phyloP scores from a whole-genome alignment of 164 flowering plant species.

The Aristolochia fimbriata region DNA sequence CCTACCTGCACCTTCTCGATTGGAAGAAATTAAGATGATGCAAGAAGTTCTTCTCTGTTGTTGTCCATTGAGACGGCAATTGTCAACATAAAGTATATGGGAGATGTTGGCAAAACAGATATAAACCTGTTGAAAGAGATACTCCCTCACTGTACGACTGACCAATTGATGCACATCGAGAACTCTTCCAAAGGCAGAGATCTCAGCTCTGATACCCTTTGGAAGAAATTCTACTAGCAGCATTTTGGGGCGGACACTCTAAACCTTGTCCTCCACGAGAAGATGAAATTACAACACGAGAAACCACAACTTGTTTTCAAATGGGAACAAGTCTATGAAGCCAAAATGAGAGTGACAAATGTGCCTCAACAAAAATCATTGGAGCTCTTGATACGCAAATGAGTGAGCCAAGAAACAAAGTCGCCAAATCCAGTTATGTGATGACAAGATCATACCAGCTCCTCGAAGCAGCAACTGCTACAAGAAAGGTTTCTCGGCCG shows the following conservation, averaged over 20 bases:
- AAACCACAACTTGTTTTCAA: constrained; percentile 29
- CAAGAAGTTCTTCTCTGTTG: no score
- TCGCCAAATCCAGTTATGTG: no score
- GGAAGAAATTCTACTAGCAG: constrained; percentile 54
- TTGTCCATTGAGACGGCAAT: constrained; percentile 50
- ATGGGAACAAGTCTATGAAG: constrained; percentile 76
- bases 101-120: constrained; percentile 86
- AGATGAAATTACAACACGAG: constrained; percentile 41
- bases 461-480: no score
- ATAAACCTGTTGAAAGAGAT: constrained; percentile 52
- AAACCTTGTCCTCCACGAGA: constrained; percentile 31
- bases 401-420: neutral
- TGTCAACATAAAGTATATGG: constrained; percentile 65
- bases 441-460: no score
- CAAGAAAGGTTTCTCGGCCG: constrained; percentile 7
- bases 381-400: neutral
- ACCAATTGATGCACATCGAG: constrained; percentile 79
- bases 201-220: constrained; percentile 58
- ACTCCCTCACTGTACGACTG: constrained; percentile 72
- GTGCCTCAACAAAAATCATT: neutral
- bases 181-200: constrained; percentile 56
- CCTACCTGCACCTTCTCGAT: no score
- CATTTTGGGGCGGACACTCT: constrained; percentile 38
- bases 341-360: constrained; percentile 8
- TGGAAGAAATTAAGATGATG: no score